Evolutionary conservation across 768 basidiomycete genomes (phyloP), one percentile per base, ranked within the genome.

Genomic region (Mycena polygramma): DNA sequence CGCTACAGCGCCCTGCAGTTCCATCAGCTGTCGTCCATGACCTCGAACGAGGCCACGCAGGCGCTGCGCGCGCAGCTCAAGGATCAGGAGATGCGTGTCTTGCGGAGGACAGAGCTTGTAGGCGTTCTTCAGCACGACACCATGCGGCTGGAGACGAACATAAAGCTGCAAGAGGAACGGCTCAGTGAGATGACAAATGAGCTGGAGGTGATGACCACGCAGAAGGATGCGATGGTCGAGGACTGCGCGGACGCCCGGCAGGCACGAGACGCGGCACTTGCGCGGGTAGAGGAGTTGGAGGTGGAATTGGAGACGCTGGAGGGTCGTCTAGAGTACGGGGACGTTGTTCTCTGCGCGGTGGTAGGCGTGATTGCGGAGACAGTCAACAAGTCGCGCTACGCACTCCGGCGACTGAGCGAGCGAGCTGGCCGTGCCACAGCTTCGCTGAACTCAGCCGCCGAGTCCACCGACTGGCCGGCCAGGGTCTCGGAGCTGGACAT

Each of bases 191-290:
- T 93, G 87, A 90, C 86, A 4, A 78, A 77, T 20, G 94, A 95
- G 74, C 78, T 94, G 66, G 93, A 93, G 75, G 86, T 87, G 69
- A 81, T 90, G 67, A 83, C 81, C 24, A 85, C 88, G 7, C 88
- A 94, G 82, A 93, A 91, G 77, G 89, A 89, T 65, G 90, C 92
- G 2, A 93, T 95, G 92, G 88, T 95, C 0, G 93, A 94, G 71
- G 94, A 95, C 76, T 95, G 94, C 74, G 90, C 91, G 6, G 89
- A 91, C 63, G 93, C 92, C 2, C 84, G 94, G 62, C 91, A 91
- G 63, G 88, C 91, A 24, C 85, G 94, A 43, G 91, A 95, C 77
- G 85, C 85, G 30, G 91, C 93, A 7, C 77, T 90, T 51, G 75
- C 77, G 63, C 82, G 81, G 68, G 78, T 87, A 35, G 94, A 94